These are phyloP conservation scores for Anacardium occidentale DNA, from an alignment of 345 rosid genomes.

Conservation along the genomic window DNA sequence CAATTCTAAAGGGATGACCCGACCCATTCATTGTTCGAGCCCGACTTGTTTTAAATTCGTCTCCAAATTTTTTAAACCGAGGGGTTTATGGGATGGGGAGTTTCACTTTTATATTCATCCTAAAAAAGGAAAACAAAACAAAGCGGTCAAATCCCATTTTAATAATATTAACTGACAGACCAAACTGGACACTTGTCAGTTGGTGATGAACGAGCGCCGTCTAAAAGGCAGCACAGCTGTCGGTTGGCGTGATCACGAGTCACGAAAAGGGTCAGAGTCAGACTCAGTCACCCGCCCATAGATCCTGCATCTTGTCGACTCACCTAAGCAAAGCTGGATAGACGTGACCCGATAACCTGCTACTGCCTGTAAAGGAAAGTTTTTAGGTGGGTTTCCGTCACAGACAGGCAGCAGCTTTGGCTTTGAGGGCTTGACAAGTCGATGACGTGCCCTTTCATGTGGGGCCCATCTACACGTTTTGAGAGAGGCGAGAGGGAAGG, in stretches of 20 bases:
- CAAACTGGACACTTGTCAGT: slow-evolving; percentile 14
- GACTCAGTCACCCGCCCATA: slow-evolving; percentile 19
- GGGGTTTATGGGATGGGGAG: too few species aligned
- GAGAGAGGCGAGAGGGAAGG: neutral
- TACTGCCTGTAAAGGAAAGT: neutral
- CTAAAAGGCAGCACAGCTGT: slow-evolving; percentile 31
- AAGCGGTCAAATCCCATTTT: neutral
- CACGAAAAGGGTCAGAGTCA: slow-evolving; percentile 26
- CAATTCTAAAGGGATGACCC: neutral
- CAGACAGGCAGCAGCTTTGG: slow-evolving; percentile 9
- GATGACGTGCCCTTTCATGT: neutral
- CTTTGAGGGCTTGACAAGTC: slow-evolving; percentile 4
- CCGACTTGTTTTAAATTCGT: too few species aligned
- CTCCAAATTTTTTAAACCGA: too few species aligned
- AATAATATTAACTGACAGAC: too few species aligned
- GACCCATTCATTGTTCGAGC: too few species aligned
- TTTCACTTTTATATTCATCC: too few species aligned
- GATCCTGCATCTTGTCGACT: slow-evolving; percentile 32
- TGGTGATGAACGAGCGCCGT: neutral
- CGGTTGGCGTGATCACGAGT: slow-evolving; percentile 35
- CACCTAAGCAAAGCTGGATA: slow-evolving; percentile 11
- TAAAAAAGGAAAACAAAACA: too few species aligned
- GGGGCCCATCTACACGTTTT: slow-evolving; percentile 4
- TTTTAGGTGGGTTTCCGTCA: neutral
- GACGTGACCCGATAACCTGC: slow-evolving; percentile 22